Evolutionary conservation across 352 stramenopile genomes (phyloP), one percentile per base, ranked within the genome.

Genomic region (Phytophthora cryptogea): DNA sequence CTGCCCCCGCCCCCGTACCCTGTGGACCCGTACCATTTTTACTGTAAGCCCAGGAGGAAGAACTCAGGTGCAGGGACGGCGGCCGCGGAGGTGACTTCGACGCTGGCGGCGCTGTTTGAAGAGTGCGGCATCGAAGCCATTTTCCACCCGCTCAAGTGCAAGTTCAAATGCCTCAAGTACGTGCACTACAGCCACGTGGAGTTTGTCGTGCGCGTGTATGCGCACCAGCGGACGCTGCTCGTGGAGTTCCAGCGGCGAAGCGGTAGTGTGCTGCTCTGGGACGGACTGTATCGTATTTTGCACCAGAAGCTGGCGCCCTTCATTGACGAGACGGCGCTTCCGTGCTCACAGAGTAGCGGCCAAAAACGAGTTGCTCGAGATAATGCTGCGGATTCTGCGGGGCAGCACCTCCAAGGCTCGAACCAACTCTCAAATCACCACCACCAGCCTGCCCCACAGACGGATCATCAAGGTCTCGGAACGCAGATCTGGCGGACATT

Each of bases 121-220:
- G 79, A 78, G 4, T 83, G 70, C 47, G 77, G 86, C 20, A 83
- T 94, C 51, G 83, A 90, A 60, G 76, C 81, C 45, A 75, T 74
- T 42, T 78, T 92, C 46, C 73, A 87, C 46, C 70, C 83, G 27
- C 68, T 77, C 37, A 92, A 92, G 53, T 91, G 83, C 72, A 94
- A 94, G 66, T 94, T 94, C 59, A 92, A 92, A 50, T 92, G 85
- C 57, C 74, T 94, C 59, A 91, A 91, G 62, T 88, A 92, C 51
- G 79, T 92, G 32, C 80, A 92, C 60, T 94, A 91, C 68, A 89
- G 79, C 54, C 83, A 88, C 54, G 74, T 94, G 23, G 83, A 94
- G 68, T 94, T 94, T 41, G 75, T 90, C 20, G 66, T 91, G 26
- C 67, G 85, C 20, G 73, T 91, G 9, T 92, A 92, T 63, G 60